Base-by-base conservation (phyloP, 108 stramenopile species). In the Licmophora abbreviata region DNA sequence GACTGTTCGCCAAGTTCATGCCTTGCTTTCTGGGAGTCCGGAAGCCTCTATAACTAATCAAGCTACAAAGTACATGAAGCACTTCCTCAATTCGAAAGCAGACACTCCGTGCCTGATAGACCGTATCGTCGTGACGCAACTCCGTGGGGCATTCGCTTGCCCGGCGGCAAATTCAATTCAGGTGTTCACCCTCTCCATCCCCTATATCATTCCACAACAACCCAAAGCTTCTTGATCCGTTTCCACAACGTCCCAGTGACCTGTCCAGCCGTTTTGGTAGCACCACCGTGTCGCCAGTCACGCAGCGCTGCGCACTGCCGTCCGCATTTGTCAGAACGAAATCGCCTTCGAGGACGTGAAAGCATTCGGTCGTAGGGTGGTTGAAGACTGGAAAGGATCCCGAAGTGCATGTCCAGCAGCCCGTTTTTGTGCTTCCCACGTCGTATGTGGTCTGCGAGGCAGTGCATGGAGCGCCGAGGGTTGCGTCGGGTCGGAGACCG, bases 201-300 rank as follows among this genome's bases (percentile, higher is more conserved):
- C n/a, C n/a, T n/a, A n/a, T 37, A 41, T 41, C 22, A 43, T 24
- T 59, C 36, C 23, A 55, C 60, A 12, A 56, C 55, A 10, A 50
- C 49, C 51, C 51, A 74, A 35, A 82, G 44, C 37, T 75, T 77
- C 51, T 76, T 80, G 29, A 55, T 40, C 44, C 17, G 71, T 28
- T 27, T 81, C 74, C n/a, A 81, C 44, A 25, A 81, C 75, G 55
- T 85, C 79, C 31, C 68, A 58, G 41, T 67, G 51, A 12, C 84
- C 84, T 5, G 33, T 46, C 76, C 76, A 85, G 17, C 77, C 79
- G n/a, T 30, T 56, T 51, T 1, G 74, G 79, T 1, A 85, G 44
- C 45, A 73, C 28, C 11, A 85, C 66, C 10, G 84, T 85, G 35
- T 85, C 84, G 28, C 84, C 84, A 8, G 84, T 63, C 2, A 52